A percentile compares a stretch with the other conserved stretches of the same genome.
Conservation (phyloP, 345 rosid genomes). For the Melastoma malabathricum region DNA sequence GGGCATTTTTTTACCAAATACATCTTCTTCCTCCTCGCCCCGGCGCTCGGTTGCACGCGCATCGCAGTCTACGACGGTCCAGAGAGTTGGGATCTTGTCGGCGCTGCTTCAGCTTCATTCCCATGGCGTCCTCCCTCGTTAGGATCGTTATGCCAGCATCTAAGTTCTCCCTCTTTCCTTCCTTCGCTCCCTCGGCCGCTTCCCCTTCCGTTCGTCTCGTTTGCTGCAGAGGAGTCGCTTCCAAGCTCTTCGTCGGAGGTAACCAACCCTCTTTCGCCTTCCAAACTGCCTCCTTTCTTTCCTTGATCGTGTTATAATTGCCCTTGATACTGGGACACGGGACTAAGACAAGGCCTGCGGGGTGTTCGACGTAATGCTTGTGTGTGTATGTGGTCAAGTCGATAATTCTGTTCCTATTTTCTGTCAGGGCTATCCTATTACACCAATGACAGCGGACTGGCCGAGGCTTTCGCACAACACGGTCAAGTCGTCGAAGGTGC, state of each 20-base stretch:
- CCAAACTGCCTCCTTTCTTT: neutral
- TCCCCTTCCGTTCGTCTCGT: slow-evolving; percentile 17
- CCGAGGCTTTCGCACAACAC: slow-evolving; percentile 55
- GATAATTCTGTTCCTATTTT: neutral
- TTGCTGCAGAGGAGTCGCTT: slow-evolving; percentile 44
- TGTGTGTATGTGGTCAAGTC: neutral
- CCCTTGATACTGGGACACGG: too few relatives aligned
- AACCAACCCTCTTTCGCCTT: neutral
- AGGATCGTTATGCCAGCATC: neutral
- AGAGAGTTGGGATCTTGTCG: too few relatives aligned
- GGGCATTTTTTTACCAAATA: too few relatives aligned
- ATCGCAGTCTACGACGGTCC: too few relatives aligned
- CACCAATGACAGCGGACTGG: slow-evolving; percentile 51
- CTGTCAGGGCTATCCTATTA: slow-evolving; percentile 55
- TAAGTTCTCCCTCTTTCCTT: neutral
- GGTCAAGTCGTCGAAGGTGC: slow-evolving; percentile 92
- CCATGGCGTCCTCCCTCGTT: neutral
- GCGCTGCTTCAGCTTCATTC: too few relatives aligned
- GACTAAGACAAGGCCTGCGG: too few relatives aligned
- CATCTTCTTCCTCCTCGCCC: too few relatives aligned
- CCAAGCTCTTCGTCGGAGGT: slow-evolving; percentile 62
- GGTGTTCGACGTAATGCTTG: too few relatives aligned
- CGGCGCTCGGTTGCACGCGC: too few relatives aligned
- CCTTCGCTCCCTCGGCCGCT: slow-evolving; percentile 10
- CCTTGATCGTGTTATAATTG: neutral